Conservation (phyloP, 2,329 filamentous ascomycete species). For the Aspergillus cejpii region DNA sequence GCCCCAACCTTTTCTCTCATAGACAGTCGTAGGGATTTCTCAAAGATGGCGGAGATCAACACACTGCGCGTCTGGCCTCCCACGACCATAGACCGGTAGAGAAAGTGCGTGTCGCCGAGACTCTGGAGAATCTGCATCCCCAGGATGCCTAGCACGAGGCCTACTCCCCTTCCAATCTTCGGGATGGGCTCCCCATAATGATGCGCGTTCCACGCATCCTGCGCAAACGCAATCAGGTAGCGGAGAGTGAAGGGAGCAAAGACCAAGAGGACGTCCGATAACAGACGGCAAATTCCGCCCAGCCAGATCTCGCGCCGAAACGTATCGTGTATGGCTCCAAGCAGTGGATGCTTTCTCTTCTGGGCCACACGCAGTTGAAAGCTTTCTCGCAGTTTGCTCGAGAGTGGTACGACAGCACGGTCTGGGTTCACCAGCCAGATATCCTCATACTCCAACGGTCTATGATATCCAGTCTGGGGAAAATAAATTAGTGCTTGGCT, state of each 20-base stretch:
- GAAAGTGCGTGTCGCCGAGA: conserved; percentile 74
- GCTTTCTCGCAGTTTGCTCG: conserved; percentile 56
- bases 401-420: conserved; percentile 62
- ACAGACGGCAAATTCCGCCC: conserved; percentile 67
- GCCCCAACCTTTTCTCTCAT: conserved; percentile 71
- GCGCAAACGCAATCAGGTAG: conserved; percentile 78
- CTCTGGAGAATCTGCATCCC: conserved; percentile 75
- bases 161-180: conserved; percentile 64
- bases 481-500: neutral
- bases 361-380: conserved; percentile 60
- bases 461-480: conserved; percentile 60
- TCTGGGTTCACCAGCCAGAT: conserved; percentile 79
- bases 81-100: conserved; percentile 83
- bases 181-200: conserved; percentile 50
- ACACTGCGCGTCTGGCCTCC: conserved; percentile 73
- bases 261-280: conserved; percentile 63
- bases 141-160: conserved; percentile 73
- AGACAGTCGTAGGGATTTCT: conserved; percentile 81
- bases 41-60: conserved; percentile 76
- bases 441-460: conserved; percentile 70
- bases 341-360: conserved; percentile 64
- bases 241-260: conserved; percentile 74
- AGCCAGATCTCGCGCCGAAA: conserved; percentile 76
- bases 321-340: conserved; percentile 75
- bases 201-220: conserved; percentile 63